Evolutionary conservation across 345 rosid species (phyloP).

Genomic region (Corymbia maculata): DNA sequence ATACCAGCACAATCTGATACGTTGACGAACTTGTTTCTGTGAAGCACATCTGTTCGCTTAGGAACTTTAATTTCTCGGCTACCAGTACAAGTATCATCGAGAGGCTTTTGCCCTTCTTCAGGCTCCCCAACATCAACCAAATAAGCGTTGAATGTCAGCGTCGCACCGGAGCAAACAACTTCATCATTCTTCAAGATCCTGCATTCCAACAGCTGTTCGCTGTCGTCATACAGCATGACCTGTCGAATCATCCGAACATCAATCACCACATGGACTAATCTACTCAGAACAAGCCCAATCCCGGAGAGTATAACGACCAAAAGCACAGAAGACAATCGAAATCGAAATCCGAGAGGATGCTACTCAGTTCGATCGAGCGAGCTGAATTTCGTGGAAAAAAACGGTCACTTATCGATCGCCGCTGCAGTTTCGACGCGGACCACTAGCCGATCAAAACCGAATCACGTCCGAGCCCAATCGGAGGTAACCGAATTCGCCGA

Average conservation of each 20-base stretch:
- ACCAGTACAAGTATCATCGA: not conserved
- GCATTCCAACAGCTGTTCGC: slow-evolving; percentile 60
- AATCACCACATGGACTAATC: not conserved
- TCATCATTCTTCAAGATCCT: slow-evolving; percentile 56
- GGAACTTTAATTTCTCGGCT: not conserved
- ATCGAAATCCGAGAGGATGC: not conserved
- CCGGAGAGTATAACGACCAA: not conserved
- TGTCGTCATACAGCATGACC: slow-evolving; percentile 66
- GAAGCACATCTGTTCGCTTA: slow-evolving; percentile 1
- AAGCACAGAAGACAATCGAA: not conserved
- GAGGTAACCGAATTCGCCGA: not conserved
- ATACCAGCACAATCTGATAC: slow-evolving; percentile 33
- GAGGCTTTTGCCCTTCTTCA: slow-evolving; percentile 13
- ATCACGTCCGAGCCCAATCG: not conserved
- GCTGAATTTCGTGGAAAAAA: not conserved
- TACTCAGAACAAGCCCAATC: not conserved
- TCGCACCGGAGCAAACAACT: slow-evolving; percentile 37
- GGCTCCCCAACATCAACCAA: slow-evolving; percentile 67
- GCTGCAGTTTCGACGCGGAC: not conserved
- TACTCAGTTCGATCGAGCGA: not conserved
- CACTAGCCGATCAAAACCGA: not conserved
- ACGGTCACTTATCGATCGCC: not conserved
- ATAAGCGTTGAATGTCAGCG: slow-evolving; percentile 50
- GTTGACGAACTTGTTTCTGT: slow-evolving; percentile 24
- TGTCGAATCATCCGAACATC: not conserved